These are phyloP conservation scores for Geranomyces variabilis DNA, from an alignment of 192 early-diverging fungal species.

Conservation along the genomic window DNA sequence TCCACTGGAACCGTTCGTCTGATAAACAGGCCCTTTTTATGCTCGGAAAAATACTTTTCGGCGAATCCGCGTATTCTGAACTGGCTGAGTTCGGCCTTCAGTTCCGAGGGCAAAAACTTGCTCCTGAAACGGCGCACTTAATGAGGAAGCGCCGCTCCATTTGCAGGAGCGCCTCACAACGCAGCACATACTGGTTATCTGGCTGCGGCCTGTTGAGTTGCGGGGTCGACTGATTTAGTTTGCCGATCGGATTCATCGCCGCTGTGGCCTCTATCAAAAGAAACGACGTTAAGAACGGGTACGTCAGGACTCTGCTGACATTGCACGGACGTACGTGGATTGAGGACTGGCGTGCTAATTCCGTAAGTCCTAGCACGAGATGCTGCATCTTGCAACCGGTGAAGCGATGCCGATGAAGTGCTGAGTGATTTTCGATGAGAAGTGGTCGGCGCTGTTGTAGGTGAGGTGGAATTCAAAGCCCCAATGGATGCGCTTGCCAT, in stretches of 20 bases:
- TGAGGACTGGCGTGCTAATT: constrained; percentile 48
- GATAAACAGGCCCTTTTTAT: constrained; percentile 85
- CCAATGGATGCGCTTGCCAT: constrained; percentile 5
- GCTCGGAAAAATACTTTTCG: constrained; percentile 86
- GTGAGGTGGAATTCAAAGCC: not conserved
- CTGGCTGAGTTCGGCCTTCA: constrained; percentile 73
- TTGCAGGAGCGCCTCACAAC: constrained; percentile 7
- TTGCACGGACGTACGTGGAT: constrained; percentile 53
- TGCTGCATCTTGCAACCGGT: constrained; percentile 14
- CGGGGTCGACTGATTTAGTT: constrained; percentile 14
- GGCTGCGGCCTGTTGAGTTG: not conserved
- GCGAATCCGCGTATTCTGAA: constrained; percentile 89
- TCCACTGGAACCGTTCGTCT: constrained; percentile 84
- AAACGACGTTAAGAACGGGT: not conserved
- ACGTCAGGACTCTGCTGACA: no score
- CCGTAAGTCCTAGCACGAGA: constrained; percentile 24
- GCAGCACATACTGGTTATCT: constrained; percentile 19
- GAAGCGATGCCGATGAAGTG: constrained; percentile 13
- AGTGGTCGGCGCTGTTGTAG: not conserved
- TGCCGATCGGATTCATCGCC: constrained; percentile 57
- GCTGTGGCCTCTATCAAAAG: constrained; percentile 51
- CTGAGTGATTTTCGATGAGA: constrained; percentile 21
- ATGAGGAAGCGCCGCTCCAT: constrained; percentile 3
- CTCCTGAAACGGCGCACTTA: constrained; percentile 11
- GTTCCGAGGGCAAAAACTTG: constrained; percentile 39